These are phyloP conservation scores for Ophiocordyceps camponoti-leonardi DNA, from an alignment of 2,329 filamentous ascomycete genomes.

Conservation along the genomic window DNA sequence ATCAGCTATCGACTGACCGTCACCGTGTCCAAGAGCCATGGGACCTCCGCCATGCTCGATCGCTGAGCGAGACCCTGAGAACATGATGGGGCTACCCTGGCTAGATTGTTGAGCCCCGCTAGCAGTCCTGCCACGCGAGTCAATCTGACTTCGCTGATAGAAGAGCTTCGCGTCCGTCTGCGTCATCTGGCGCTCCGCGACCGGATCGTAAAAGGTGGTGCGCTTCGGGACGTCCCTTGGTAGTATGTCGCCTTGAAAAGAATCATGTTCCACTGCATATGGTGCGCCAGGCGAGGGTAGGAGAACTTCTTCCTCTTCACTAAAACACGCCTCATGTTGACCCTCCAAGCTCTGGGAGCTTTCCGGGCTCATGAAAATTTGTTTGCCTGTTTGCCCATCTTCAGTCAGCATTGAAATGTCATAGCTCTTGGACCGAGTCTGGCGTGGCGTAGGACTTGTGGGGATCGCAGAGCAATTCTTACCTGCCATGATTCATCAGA, in stretches of 20 bases:
- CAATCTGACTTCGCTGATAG: conserved; percentile 74
- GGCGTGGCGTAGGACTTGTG: neutral
- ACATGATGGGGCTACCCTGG: conserved; percentile 27
- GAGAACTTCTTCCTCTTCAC: neutral
- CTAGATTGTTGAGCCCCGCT: conserved; percentile 24
- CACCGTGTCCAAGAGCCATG: conserved; percentile 13
- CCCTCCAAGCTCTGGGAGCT: neutral
- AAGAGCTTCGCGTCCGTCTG: conserved; percentile 91
- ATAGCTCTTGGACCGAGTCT: neutral
- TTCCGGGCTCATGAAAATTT: neutral
- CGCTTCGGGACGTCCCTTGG: conserved; percentile 44
- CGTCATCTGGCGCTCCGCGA: conserved; percentile 85
- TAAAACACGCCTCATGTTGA: neutral
- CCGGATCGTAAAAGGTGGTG: conserved; percentile 85
- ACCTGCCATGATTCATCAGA: neutral
- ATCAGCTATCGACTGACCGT: conserved; percentile 5
- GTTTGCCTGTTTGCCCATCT: neutral
- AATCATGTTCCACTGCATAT: conserved; percentile 10
- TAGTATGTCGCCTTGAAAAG: conserved; percentile 38
- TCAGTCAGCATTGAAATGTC: neutral
- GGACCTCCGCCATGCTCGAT: conserved; percentile 20
- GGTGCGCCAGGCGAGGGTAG: conserved; percentile 4
- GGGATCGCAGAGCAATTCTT: neutral
- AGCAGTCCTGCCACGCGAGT: conserved; percentile 17
- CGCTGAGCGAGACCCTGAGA: conserved; percentile 15